Evolutionary conservation across 768 basidiomycete genomes (phyloP).

Genomic region (Pisolithus tinctorius): DNA sequence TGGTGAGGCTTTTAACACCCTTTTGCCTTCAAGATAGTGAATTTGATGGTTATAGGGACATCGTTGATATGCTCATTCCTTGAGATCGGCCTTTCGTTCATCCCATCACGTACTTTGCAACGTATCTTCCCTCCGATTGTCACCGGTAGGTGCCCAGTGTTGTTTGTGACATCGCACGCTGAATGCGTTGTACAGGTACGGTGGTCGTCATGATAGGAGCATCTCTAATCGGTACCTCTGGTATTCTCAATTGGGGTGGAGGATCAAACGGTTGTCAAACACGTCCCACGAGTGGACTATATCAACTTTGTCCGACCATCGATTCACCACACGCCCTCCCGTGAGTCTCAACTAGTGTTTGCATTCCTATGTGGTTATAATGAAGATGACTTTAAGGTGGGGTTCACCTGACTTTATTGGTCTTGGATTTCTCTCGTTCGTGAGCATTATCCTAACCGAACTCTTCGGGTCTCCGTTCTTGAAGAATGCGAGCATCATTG

Average conservation of each 20-base stretch:
- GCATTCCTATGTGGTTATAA: background rate
- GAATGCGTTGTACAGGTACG: slow-evolving; percentile 38
- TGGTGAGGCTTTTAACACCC: slow-evolving; percentile 31
- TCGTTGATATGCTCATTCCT: slow-evolving; percentile 73
- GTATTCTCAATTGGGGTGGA: slow-evolving; percentile 78
- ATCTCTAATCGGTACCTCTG: slow-evolving; percentile 66
- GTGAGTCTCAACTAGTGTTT: slow-evolving; percentile 25
- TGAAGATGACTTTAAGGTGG: slow-evolving; percentile 39
- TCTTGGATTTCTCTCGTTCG: slow-evolving; percentile 78
- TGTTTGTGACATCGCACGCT: background rate
- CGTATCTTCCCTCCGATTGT: slow-evolving; percentile 76
- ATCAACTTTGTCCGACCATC: slow-evolving; percentile 66
- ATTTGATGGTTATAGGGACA: slow-evolving; percentile 41
- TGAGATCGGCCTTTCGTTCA: slow-evolving; percentile 73
- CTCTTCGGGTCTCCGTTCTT: slow-evolving; percentile 82
- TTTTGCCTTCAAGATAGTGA: background rate
- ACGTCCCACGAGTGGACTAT: slow-evolving; percentile 60
- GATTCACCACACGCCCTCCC: slow-evolving; percentile 62
- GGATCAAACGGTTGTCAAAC: slow-evolving; percentile 65
- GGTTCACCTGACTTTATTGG: slow-evolving; percentile 81
- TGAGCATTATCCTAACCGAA: slow-evolving; percentile 71
- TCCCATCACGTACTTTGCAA: slow-evolving; percentile 56
- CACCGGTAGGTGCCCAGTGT: slow-evolving; percentile 39
- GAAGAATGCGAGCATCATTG: slow-evolving; percentile 72
- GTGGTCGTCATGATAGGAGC: slow-evolving; percentile 79